Percentiles rank a stretch among this genome's conserved stretches.
Conservation (phyloP, 2,329 filamentous ascomycete genomes). For the Piedraia hortae region DNA sequence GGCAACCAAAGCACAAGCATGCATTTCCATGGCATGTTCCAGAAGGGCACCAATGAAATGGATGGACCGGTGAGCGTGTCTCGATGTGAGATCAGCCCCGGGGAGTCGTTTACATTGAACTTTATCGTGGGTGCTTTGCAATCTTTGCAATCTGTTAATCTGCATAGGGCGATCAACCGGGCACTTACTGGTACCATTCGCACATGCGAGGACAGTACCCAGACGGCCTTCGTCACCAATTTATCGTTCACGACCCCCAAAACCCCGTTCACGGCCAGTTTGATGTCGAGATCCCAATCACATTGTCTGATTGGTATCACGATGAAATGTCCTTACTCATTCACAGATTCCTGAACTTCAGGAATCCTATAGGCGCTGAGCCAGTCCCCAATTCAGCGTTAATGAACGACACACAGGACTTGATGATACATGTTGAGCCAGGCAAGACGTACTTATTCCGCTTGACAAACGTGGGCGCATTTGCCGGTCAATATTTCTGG, state of each 20-base stretch:
- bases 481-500: slow-evolving; percentile 44
- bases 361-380: slow-evolving; percentile 31
- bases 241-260: slow-evolving; percentile 35
- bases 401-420: slow-evolving; percentile 31
- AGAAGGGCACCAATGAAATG: slow-evolving; percentile 48
- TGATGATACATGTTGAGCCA: slow-evolving; percentile 19
- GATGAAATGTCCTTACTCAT: slow-evolving; percentile 25
- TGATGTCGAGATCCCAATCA: slow-evolving; percentile 33
- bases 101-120: slow-evolving; percentile 34
- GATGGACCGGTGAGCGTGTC: slow-evolving; percentile 42
- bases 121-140: slow-evolving; percentile 25
- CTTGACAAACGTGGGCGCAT: slow-evolving; percentile 41
- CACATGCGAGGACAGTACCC: slow-evolving; percentile 37
- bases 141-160: slow-evolving; percentile 8
- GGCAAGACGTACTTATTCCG: slow-evolving; percentile 35
- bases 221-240: slow-evolving; percentile 38
- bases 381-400: slow-evolving; percentile 37
- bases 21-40: slow-evolving; percentile 55
- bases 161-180: slow-evolving; percentile 20
- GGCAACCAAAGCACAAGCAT: slow-evolving; percentile 35
- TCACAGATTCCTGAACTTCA: slow-evolving; percentile 25
- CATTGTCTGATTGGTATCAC: slow-evolving; percentile 50
- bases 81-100: slow-evolving; percentile 38
- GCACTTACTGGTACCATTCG: slow-evolving; percentile 39
- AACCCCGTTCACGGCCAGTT: slow-evolving; percentile 26